Evolutionary conservation across 352 stramenopile species (phyloP).

Genomic region (Albugo laibachii): DNA sequence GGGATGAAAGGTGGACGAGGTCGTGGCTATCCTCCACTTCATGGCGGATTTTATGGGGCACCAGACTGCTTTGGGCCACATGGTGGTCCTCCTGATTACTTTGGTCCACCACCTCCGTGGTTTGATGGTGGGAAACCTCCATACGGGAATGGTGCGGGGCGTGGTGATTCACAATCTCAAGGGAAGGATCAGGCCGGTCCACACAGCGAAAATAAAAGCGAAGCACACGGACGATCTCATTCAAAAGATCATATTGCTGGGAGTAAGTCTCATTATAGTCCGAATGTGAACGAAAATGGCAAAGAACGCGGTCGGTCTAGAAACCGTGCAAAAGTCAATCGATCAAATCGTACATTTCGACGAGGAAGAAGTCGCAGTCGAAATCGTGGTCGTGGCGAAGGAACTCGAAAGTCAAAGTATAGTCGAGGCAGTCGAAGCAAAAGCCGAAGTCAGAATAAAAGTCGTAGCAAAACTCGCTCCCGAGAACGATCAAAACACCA

Average conservation of each 20-base stretch:
- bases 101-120: slow-evolving; percentile 40
- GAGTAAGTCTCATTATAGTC: background rate
- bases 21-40: slow-evolving; percentile 21
- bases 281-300: slow-evolving; percentile 14
- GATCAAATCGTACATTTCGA: background rate
- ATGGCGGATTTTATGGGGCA: slow-evolving; percentile 40
- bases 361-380: background rate
- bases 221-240: slow-evolving; percentile 20
- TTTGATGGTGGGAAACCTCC: slow-evolving; percentile 37
- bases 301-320: slow-evolving; percentile 8
- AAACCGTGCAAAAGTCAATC: no score
- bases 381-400: slow-evolving; percentile 2
- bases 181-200: slow-evolving; percentile 15
- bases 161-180: slow-evolving; percentile 23
- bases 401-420: slow-evolving; percentile 11
- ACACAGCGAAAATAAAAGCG: slow-evolving; percentile 21
- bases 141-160: slow-evolving; percentile 21
- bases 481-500: background rate
- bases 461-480: background rate
- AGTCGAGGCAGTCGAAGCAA: slow-evolving; percentile 25
- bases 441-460: slow-evolving; percentile 15
- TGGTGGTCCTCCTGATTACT: slow-evolving; percentile 56
- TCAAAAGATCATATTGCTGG: slow-evolving; percentile 6
- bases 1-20: slow-evolving; percentile 21
- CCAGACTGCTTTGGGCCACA: slow-evolving; percentile 58